Base-by-base conservation (phyloP, 768 basidiomycete species). In the Boletus sensibilis region DNA sequence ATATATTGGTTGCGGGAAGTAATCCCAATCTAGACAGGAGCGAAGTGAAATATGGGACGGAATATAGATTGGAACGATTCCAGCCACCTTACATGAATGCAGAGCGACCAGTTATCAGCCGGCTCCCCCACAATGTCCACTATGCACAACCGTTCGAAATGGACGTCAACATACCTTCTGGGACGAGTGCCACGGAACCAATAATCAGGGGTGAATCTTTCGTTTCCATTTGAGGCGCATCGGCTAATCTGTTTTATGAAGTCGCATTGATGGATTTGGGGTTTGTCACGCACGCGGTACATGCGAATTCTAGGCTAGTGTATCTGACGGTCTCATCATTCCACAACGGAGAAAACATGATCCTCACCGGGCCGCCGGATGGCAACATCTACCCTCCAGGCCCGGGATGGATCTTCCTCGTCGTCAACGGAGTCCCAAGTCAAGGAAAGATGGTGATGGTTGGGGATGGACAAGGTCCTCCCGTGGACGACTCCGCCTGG, bases 1-100 rank as follows among this genome's bases (percentile, higher is more conserved):
- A 81, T 50, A 71, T 92, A 48, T 83, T 92, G 85, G 83, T 93
- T 54, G 85, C 90, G 20, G 90, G 90, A 34, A 90, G 89, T 57
- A 92, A 91, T 64, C 91, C 91, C 25, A 92, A 92, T 70, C 70
- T 92, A 56, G 90, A 92, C 69, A 75, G 88, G 50, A 90, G 86
- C 62, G 86, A 84, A 62, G 63, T 82, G 40, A 75, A 76, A 66
- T 94, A 89, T 67, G 85, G 86, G 31, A 93, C 92, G 18, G 92
- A 96, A 69, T 96, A 95, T 68, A 79, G 92, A 48, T 88, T 93
- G 33, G 94, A 97, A 68, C 86, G 87, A 80, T 78, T 96, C 60
- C 79, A 79, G 51, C 95, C 96, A 0, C 87, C 89, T 27, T 98
- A 96, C 67, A 85, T 90, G 83, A 68, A 71, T 25, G 72, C 71